Base-by-base conservation (phyloP, 2,329 filamentous ascomycete species). In the Fusarium luffae region DNA sequence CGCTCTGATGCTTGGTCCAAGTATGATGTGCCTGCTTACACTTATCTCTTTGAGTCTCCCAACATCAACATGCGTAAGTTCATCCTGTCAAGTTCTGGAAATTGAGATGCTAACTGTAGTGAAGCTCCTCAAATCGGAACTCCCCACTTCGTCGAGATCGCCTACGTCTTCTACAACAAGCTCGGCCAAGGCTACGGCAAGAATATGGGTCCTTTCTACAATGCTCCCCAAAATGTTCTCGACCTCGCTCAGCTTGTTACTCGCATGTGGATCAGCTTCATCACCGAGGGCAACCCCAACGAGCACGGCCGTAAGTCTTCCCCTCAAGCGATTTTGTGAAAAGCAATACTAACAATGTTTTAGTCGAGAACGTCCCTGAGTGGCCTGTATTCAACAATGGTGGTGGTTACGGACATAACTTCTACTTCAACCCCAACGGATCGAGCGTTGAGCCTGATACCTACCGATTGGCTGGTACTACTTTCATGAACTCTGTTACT, bases 1-100 rank as follows among this genome's bases (percentile, higher is more conserved):
- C 83, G 85, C 4, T 86, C 85, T 63, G 79, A 87, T 72, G 80
- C 81, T 5, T 89, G 85, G 85, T 79, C 85, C 10, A 80, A 80
- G 18, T 76, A 81, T 18, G 80, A 80, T 9, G 74, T 86, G 4
- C 77, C 84, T 16, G 85, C 86, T 10, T 90, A 88, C 78, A 87
- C 84, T 16, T 85, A 85, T 73, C 74, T 80, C 25, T 85, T 85
- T 57, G 79, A 85, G 61, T 82, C 83, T 0, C 75, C 68, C 2
- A 61, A 60, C 18, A 66, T 58, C 10, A 57, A 49, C 16, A 58
- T 56, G 41, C 30, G 69, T 73, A 52, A 66, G 59, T 50, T 12
- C 13, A 9, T 10, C 6, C 21, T 11, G 11, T 16, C 13, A 4
- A 1, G 2, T 2, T 14, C 4, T 21, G 34, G 10, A 7, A 3